These are phyloP conservation scores for Coprinopsis cinerea DNA, from an alignment of 768 basidiomycete genomes.

Conservation along the genomic window DNA sequence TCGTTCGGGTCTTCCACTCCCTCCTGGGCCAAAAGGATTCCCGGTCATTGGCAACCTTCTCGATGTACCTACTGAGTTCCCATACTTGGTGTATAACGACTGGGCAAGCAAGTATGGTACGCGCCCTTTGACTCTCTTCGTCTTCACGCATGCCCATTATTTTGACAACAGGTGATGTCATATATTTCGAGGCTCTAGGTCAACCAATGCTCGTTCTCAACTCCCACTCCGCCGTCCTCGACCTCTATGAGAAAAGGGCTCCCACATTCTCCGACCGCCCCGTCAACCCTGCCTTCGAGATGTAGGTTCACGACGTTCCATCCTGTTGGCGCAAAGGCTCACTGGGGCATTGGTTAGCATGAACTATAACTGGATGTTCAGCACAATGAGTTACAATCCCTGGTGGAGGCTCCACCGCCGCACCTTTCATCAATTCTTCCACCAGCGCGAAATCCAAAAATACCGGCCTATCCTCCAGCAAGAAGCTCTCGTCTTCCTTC, in stretches of 20 bases:
- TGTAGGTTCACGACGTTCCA: background rate
- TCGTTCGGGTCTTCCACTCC: slow-evolving; percentile 12
- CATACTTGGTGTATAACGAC: slow-evolving; percentile 17
- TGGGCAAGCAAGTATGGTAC: slow-evolving; percentile 20
- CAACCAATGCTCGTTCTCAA: slow-evolving; percentile 2
- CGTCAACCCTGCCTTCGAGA: background rate
- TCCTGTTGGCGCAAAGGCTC: background rate
- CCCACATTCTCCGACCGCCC: slow-evolving; percentile 12
- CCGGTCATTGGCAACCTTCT: slow-evolving; percentile 17
- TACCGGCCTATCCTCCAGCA: slow-evolving; percentile 8
- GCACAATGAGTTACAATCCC: slow-evolving; percentile 28
- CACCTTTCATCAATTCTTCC: slow-evolving; percentile 14
- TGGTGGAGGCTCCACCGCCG: slow-evolving; percentile 44
- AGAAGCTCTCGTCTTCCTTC: background rate
- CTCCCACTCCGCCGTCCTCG: background rate
- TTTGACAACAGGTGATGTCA: slow-evolving; percentile 5
- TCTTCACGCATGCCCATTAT: background rate
- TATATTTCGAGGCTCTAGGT: slow-evolving; percentile 10
- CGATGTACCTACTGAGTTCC: slow-evolving; percentile 15
- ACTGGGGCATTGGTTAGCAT: background rate
- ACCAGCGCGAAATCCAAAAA: slow-evolving; percentile 6
- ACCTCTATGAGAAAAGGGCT: slow-evolving; percentile 11
- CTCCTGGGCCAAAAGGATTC: slow-evolving; percentile 17
- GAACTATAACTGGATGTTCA: background rate
- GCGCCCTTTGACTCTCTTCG: background rate